Evolutionary conservation across 305 asterid genomes (phyloP).

Genomic region (Fraxinus angustifolia): DNA sequence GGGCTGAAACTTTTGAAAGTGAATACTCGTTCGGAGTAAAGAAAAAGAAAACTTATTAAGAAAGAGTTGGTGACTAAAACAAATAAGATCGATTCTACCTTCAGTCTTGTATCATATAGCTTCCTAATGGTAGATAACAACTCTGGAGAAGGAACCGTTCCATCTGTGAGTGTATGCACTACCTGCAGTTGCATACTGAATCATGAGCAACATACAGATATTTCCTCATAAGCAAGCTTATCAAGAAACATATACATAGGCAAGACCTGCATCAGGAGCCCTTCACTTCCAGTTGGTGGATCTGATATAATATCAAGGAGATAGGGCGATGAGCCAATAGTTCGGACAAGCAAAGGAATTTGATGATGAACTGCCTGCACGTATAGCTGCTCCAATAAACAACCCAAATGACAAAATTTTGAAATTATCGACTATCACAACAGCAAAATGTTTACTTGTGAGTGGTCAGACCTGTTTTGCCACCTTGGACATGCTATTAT

Average conservation of each 20-base stretch:
- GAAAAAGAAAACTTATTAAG: neutral
- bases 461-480: conserved; percentile 73
- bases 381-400: conserved; percentile 29
- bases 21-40: neutral
- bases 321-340: conserved; percentile 81
- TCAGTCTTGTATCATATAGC: conserved; percentile 68
- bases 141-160: conserved; percentile 74
- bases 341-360: conserved; percentile 85
- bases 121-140: conserved; percentile 60
- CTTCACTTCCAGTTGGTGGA: conserved; percentile 85
- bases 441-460: neutral
- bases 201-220: conserved; percentile 25
- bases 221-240: conserved; percentile 20
- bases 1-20: conserved; percentile 12
- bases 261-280: conserved; percentile 71
- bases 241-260: conserved; percentile 11
- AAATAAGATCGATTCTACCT: conserved; percentile 46
- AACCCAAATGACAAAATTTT: conserved; percentile 15
- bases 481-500: conserved; percentile 50
- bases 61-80: conserved; percentile 7
- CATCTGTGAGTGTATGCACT: conserved; percentile 86
- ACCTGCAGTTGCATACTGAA: conserved; percentile 54
- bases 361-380: conserved; percentile 85
- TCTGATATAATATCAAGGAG: conserved; percentile 76
- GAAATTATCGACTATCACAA: conserved; percentile 4